These are phyloP conservation scores for Flagelloscypha sp. DNA, from an alignment of 768 basidiomycete species.

Conservation along the genomic window DNA sequence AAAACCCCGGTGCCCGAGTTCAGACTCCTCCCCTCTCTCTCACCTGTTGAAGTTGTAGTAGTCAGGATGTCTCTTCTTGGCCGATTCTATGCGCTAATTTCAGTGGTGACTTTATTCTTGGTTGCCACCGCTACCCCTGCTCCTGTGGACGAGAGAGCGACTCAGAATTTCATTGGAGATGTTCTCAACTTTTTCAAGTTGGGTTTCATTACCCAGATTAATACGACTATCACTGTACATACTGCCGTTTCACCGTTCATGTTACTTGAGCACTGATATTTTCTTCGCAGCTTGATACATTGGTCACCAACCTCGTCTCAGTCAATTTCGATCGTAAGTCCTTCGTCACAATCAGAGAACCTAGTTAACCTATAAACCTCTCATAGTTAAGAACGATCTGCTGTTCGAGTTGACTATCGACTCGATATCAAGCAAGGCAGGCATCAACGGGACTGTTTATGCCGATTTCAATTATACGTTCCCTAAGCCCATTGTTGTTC, in stretches of 20 bases:
- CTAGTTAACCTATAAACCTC: neutral
- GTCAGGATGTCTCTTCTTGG: too few relatives aligned
- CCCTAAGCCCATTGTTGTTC: constrained; percentile 40
- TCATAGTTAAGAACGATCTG: constrained; percentile 33
- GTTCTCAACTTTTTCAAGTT: constrained; percentile 32
- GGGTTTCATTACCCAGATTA: constrained; percentile 32
- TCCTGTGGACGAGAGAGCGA: too few relatives aligned
- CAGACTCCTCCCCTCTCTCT: too few relatives aligned
- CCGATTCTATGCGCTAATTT: too few relatives aligned
- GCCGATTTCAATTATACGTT: constrained; percentile 56
- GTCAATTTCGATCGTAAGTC: too few relatives aligned
- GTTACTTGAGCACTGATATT: constrained; percentile 1
- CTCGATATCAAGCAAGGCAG: constrained; percentile 31
- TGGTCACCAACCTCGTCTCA: constrained; percentile 27
- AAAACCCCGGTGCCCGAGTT: too few relatives aligned
- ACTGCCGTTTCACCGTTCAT: too few relatives aligned
- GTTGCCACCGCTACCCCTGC: too few relatives aligned
- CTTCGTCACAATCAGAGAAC: neutral
- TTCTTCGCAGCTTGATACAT: constrained; percentile 24
- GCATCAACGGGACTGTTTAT: constrained; percentile 45
- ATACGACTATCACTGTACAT: constrained; percentile 31
- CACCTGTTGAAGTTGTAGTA: too few relatives aligned
- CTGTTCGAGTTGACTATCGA: constrained; percentile 39
- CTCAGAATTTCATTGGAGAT: constrained; percentile 27
- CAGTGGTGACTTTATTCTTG: too few relatives aligned